Evolutionary conservation across 1,284 basidiomycete species (phyloP), one percentile per base, ranked within the genome.

Genomic region (Papiliotrema fonsecae): DNA sequence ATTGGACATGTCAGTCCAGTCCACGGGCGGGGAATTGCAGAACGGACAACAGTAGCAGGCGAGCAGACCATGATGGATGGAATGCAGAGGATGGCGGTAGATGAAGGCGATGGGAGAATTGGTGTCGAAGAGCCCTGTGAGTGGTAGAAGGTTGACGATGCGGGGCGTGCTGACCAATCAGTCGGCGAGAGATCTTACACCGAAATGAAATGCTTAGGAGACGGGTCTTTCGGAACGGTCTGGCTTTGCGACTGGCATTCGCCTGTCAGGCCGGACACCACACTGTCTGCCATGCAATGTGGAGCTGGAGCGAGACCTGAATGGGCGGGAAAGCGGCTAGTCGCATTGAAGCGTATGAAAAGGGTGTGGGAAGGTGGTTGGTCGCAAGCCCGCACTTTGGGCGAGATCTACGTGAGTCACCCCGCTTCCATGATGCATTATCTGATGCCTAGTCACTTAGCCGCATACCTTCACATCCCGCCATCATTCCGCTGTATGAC

Each of bases 231-330:
- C 69, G 94, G 94, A 51, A 97, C 92, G 7, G 94, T 99, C 54
- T 93, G 88, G 84, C 81, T 99, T 58, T 97, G 93, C 70, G 96
- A 99, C 80, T 98, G 94, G 94, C 92, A 96, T 79, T 91, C 90
- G 66, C 84, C 87, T 49, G 78, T 99, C 69, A 88, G 88, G 72
- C 83, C 87, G 72, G 86, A 86, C 78, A 87, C 86, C 48, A 82
- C 86, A 44, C 75, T 90, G 57, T 89, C 88, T 26, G 86, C 88
- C 41, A 93, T 93, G 89, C 89, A 93, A 68, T 89, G 88, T 70
- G 78, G 77, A 2, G 77, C 80, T 0, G 78, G 77, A 19, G 89
- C 90, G 34, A 79, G 91, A 56, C 88, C 91, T 54, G 94, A 97
- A 73, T 98, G 93, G 84, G 80, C 82, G 40, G 91, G 89, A 51